Percentiles rank a stretch among this genome's conserved stretches.
Evolutionary conservation across 139 green algal genomes (phyloP).

Genomic region (Chlorella sp.): DNA sequence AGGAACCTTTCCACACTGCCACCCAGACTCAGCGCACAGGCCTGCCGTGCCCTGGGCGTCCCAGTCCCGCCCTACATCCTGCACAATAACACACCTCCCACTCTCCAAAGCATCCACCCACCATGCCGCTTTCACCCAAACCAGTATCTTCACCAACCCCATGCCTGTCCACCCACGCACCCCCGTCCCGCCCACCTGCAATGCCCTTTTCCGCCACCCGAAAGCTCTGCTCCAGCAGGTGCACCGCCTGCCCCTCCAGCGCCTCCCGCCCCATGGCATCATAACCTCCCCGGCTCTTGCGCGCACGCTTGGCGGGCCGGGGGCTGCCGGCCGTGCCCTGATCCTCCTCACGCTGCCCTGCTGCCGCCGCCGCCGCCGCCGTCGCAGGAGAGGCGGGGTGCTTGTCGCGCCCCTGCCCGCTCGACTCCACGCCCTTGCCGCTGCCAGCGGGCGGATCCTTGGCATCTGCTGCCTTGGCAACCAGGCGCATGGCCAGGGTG

Average conservation of each 20-base stretch:
- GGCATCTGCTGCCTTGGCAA: slow-evolving; percentile 4
- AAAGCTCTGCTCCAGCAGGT: slow-evolving; percentile 32
- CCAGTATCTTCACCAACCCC: no score
- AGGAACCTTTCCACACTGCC: no score
- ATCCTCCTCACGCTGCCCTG: neutral
- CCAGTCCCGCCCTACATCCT: no score
- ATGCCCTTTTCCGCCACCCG: slow-evolving; percentile 62
- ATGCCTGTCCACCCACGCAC: no score
- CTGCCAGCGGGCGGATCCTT: neutral
- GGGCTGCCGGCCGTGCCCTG: neutral
- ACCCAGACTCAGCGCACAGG: no score
- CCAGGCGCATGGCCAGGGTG: slow-evolving; percentile 56
- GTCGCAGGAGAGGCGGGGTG: neutral
- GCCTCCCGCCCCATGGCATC: slow-evolving; percentile 1
- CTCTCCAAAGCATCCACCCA: no score
- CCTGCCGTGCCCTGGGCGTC: no score
- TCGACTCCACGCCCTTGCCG: neutral
- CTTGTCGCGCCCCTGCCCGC: neutral
- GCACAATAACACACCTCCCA: no score
- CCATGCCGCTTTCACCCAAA: no score
- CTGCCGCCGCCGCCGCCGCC: neutral
- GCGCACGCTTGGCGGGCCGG: slow-evolving; percentile 23
- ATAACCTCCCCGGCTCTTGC: slow-evolving; percentile 13
- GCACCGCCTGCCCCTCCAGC: slow-evolving; percentile 30
- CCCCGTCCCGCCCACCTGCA: neutral